Evolutionary conservation across 1,284 basidiomycete genomes (phyloP), one percentile per base, ranked within the genome.

Genomic region (Papiliotrema nemorosa): DNA sequence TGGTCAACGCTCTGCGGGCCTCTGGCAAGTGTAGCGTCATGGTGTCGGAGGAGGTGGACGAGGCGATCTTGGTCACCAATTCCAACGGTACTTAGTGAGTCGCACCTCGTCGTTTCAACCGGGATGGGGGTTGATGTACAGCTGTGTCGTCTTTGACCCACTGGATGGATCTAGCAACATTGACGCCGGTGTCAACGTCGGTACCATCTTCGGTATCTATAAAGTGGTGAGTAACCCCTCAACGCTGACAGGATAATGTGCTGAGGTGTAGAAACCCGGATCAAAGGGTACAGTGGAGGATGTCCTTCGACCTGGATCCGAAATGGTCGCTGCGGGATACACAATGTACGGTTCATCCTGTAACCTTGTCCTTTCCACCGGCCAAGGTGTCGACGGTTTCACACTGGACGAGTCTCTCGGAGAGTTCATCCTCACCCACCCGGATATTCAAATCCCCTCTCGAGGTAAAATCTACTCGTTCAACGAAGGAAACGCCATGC

Each of bases 391-490:
- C n/a, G 42, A 44, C 47, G 34, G 39, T 6, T 21, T 53, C 29
- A 18, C 43, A 12, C 21, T 24, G 26, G 46, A 44, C 25, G 49
- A 77, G 75, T 69, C 90, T 4, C 83, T 97, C 38, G 96, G 96
- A 65, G 96, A 99, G 79, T 99, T 98, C 77, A 97, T 99, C 73
- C 84, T 98, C 55, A 99, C 96, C 33, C 96, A 99, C 78, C 93
- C 93, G 22, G 85, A 97, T 71, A 98, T 99, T 76, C 82, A 84
- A 74, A 88, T 99, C 61, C 96, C 96, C 5, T 64, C 83, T 22
- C 86, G 96, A 51, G 96, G 96, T 62, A 98, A 98, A 80, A 98
- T 98, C 71, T 98, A 99, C 80, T 97, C 93, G 18, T 94, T 97
- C 82, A 99, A 98, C 78, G 96, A 99, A 78, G 94, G 94, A 59